phyloP scores from a whole-genome alignment of 2,329 filamentous ascomycete genomes.

The Botryosphaeria dothidea region DNA sequence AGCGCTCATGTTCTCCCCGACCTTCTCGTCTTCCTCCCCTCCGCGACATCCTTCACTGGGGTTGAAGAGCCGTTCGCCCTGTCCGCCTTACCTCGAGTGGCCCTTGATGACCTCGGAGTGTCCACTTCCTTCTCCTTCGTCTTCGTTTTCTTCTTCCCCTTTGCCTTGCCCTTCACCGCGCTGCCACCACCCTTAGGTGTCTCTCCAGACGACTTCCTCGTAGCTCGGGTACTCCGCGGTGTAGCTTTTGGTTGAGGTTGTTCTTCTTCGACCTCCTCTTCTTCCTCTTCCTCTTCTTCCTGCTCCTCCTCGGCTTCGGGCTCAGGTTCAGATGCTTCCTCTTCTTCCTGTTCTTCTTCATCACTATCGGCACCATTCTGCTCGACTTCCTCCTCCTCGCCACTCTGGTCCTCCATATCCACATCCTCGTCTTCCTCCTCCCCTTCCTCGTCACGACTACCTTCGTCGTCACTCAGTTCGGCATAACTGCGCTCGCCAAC shows the following conservation, averaged over 20 bases:
- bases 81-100: neutral
- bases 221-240: neutral
- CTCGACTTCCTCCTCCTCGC: conserved; percentile 16
- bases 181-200: neutral
- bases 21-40: neutral
- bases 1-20: neutral
- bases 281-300: conserved; percentile 34
- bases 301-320: conserved; percentile 23
- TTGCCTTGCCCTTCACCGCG: neutral
- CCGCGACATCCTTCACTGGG: neutral
- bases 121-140: neutral
- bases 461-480: conserved; percentile 40
- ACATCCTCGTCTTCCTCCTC: conserved; percentile 28
- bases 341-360: conserved; percentile 21
- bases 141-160: neutral
- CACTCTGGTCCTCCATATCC: conserved; percentile 27
- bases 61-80: neutral
- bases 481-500: conserved; percentile 45
- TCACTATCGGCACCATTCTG: neutral
- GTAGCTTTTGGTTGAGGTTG: conserved; percentile 20
- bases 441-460: conserved; percentile 26
- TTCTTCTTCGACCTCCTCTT: conserved; percentile 33
- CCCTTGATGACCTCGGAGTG: neutral
- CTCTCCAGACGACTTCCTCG: neutral
- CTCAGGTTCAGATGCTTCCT: conserved; percentile 21